Evolutionary conservation across 306 rosid genomes (phyloP).

Genomic region (Dryas octopetala): DNA sequence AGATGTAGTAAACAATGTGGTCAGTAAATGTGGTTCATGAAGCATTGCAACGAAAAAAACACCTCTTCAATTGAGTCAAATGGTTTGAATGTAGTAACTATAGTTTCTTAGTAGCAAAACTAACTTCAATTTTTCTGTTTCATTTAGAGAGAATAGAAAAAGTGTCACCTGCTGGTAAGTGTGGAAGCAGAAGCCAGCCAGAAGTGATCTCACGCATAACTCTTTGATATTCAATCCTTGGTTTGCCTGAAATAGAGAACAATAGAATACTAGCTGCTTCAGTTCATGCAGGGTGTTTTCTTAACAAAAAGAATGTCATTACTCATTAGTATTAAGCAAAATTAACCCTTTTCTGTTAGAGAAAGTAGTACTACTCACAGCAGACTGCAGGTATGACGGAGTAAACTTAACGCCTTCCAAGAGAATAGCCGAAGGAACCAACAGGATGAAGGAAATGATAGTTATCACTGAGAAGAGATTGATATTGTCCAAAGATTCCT

Average conservation of each 20-base stretch:
- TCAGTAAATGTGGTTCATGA: no score
- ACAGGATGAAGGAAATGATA: slow-evolving; percentile 61
- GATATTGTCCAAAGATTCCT: slow-evolving; percentile 75
- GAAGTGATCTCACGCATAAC: slow-evolving; percentile 52
- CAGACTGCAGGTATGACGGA: slow-evolving; percentile 61
- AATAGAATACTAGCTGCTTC: neutral
- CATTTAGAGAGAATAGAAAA: neutral
- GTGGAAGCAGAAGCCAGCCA: slow-evolving; percentile 73
- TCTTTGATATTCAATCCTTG: slow-evolving; percentile 64
- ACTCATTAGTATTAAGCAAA: neutral
- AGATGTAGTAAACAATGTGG: no score
- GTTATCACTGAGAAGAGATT: slow-evolving; percentile 70
- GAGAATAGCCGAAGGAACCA: slow-evolving; percentile 54
- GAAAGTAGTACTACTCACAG: slow-evolving; percentile 38
- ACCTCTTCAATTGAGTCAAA: no score
- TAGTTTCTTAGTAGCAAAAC: no score
- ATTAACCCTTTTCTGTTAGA: neutral
- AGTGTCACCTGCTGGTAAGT: slow-evolving; percentile 65
- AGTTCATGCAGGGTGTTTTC: neutral
- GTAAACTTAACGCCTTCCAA: slow-evolving; percentile 66
- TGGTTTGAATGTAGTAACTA: no score
- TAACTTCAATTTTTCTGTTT: no score
- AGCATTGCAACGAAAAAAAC: no score
- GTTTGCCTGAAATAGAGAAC: slow-evolving; percentile 37
- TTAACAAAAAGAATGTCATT: neutral